Base-by-base conservation (phyloP, 306 rosid genomes). In the Cucurbita pepo region DNA sequence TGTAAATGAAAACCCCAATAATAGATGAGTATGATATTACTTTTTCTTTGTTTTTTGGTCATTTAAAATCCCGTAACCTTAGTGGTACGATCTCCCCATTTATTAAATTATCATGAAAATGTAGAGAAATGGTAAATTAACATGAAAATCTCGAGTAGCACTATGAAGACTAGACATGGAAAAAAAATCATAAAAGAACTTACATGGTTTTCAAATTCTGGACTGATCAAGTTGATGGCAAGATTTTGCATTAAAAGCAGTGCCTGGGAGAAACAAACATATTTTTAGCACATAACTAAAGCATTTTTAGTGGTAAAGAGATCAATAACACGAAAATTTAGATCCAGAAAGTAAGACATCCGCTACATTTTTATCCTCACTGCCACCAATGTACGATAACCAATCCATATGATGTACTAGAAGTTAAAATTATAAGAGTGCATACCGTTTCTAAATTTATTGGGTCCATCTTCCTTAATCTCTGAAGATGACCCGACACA, bases 361-460 rank as follows among this genome's bases (percentile, higher is more conserved):
- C 16, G 5, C 61, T 71, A 50, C 34, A 15, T 30, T 18, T 18
- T 6, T 51, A 51, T 54, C 50, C 5, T 55, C 15, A 15, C 21
- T 40, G 50, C 70, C 4, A 63, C 50, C 18, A 63, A 41, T 16
- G 4, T 48, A 61, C 38, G 47, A 37, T 61, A 37, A 1, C 41
- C 73, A 12, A 2, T 44, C 73, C n/a, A 67, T 30, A 30, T 21
- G 56, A 47, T 44, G 37, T n/a, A 59, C 34, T 21, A 37, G 56
- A 72, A 56, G 47, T 21, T 1, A 40, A 48, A 65, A 25, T 60
- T 22, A 55, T 10, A 55, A 55, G 55, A 61, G 72, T 63, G 81
- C 86, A 63, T 87, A 93, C 98, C 62, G 98, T 87, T 80, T 93
- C 90, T 76, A 93, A 73, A 81, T 93, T 86, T 81, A 90, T 85